Evolutionary conservation across 176 grass and related monocot genomes (phyloP).

Genomic region (Cenchrus americanus): DNA sequence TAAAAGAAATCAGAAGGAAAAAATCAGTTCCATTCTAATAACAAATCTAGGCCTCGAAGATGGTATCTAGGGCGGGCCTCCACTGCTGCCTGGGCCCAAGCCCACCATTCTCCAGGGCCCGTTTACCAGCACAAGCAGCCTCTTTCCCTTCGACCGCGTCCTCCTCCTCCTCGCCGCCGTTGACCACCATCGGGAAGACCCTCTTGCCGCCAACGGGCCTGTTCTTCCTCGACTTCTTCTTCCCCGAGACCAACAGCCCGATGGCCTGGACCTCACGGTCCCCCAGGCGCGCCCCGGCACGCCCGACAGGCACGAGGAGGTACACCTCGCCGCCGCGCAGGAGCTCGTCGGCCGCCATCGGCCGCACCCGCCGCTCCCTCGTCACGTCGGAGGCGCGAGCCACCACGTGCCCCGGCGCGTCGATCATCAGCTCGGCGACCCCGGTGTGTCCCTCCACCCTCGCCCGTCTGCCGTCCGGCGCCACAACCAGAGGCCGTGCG

Average conservation of each 20-base stretch:
- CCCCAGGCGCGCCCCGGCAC: slow-evolving; percentile 48
- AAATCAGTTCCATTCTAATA: neutral
- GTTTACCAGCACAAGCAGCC: neutral
- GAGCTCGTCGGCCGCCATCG: slow-evolving; percentile 54
- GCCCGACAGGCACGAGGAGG: slow-evolving; percentile 47
- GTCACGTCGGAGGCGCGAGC: slow-evolving; percentile 25
- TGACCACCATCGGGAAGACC: slow-evolving; percentile 48
- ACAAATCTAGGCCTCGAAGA: slow-evolving; percentile 39
- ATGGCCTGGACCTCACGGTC: slow-evolving; percentile 36
- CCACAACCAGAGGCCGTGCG: slow-evolving; percentile 30
- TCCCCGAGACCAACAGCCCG: neutral
- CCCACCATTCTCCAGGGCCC: neutral
- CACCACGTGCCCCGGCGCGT: slow-evolving; percentile 57
- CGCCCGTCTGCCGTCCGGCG: slow-evolving; percentile 34
- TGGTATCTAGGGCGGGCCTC: slow-evolving; percentile 61
- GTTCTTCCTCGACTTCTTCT: slow-evolving; percentile 21
- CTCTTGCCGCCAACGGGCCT: neutral
- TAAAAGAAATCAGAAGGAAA: neutral
- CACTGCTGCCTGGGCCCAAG: slow-evolving; percentile 43
- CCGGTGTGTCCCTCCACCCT: slow-evolving; percentile 16
- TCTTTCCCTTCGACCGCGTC: neutral
- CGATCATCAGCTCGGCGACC: slow-evolving; percentile 62
- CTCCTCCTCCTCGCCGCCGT: neutral
- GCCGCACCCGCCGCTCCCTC: slow-evolving; percentile 31
- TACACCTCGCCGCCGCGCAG: slow-evolving; percentile 54